These are phyloP conservation scores for Chrysoporthe austroafricana DNA, from an alignment of 2,329 filamentous ascomycete genomes.

Conservation along the genomic window DNA sequence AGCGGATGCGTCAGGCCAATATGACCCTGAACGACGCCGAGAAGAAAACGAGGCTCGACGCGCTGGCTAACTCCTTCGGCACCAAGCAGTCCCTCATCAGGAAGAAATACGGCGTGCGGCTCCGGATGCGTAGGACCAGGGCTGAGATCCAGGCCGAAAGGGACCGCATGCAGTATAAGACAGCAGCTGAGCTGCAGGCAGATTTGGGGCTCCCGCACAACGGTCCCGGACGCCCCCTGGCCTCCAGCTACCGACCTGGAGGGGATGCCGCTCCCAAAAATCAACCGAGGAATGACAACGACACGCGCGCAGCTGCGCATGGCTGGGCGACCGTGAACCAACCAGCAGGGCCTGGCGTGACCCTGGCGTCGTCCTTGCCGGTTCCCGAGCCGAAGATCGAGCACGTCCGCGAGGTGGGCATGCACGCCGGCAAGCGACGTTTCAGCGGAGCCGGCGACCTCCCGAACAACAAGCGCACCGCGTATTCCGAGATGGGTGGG, in stretches of 20 bases:
- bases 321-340: conserved; percentile 18
- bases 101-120: conserved; percentile 60
- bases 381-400: neutral
- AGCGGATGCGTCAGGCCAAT: conserved; percentile 48
- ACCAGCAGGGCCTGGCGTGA: neutral
- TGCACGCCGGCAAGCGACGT: conserved; percentile 19
- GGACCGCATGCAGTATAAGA: conserved; percentile 43
- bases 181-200: conserved; percentile 26
- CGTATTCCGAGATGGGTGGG: conserved; percentile 20
- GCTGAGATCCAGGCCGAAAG: conserved; percentile 50
- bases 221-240: neutral
- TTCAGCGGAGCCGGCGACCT: neutral
- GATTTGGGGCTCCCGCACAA: conserved; percentile 11
- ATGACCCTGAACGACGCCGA: conserved; percentile 40
- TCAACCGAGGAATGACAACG: neutral
- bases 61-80: conserved; percentile 56
- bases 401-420: neutral
- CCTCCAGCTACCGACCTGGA: neutral
- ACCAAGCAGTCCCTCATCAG: conserved; percentile 61
- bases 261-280: neutral
- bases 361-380: conserved; percentile 4
- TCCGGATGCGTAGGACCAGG: conserved; percentile 53
- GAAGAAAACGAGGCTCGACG: conserved; percentile 41
- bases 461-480: conserved; percentile 18
- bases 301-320: neutral